A percentile compares a stretch with the other conserved stretches of the same genome.
These are phyloP conservation scores for Pseudozyma hubeiensis DNA, from an alignment of 1,284 basidiomycete species.

Conservation along the genomic window DNA sequence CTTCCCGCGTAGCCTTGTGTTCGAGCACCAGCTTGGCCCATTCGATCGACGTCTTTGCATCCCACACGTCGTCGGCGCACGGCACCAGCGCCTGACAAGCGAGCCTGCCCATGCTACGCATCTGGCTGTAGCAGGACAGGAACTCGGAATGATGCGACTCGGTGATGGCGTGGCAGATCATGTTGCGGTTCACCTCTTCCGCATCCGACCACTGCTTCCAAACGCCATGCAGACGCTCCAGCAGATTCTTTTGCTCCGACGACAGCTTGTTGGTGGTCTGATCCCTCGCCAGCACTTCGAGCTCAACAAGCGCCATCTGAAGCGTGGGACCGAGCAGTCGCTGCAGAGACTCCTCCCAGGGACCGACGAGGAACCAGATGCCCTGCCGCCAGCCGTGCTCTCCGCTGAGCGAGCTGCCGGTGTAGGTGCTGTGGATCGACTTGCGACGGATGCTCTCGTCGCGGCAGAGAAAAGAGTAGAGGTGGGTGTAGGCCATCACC, in stretches of 20 bases:
- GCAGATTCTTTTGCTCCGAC: conserved; percentile 25
- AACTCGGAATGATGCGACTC: conserved; percentile 51
- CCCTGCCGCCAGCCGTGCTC: conserved; percentile 38
- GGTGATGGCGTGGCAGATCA: conserved; percentile 41
- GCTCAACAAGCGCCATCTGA: conserved; percentile 43
- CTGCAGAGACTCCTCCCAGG: conserved; percentile 48
- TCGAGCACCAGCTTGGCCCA: conserved; percentile 45
- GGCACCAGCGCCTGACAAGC: conserved; percentile 41
- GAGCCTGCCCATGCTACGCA: conserved; percentile 32
- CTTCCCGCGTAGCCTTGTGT: conserved; percentile 34
- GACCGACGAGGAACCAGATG: conserved; percentile 39
- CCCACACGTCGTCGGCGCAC: conserved; percentile 45
- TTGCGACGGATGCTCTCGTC: conserved; percentile 43
- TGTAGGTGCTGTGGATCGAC: conserved; percentile 41
- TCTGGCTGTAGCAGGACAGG: conserved; percentile 27
- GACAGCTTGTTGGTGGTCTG: conserved; percentile 33
- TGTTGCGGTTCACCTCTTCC: conserved; percentile 45
- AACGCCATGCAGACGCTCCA: conserved; percentile 33
- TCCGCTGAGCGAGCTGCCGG: conserved; percentile 35
- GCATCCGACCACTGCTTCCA: conserved; percentile 53
- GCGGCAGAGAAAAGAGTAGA: conserved; percentile 36
- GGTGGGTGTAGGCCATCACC: conserved; percentile 29
- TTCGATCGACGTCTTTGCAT: conserved; percentile 42
- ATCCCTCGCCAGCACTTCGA: conserved; percentile 38
- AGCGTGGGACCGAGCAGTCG: conserved; percentile 34